Conservation (phyloP, 2,329 filamentous ascomycete genomes). For the Cytospora mali region DNA sequence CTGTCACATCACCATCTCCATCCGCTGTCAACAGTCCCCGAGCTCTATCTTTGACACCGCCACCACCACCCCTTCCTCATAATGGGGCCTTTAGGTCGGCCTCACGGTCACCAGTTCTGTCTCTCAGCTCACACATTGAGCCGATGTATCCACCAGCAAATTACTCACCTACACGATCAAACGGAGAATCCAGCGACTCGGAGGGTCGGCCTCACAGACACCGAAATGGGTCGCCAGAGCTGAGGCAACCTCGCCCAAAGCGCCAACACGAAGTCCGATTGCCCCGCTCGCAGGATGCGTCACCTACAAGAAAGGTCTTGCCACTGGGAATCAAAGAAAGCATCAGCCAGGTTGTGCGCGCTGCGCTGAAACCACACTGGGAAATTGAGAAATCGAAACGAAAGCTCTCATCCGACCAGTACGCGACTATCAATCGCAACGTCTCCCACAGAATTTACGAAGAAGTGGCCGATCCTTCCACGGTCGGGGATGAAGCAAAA, state of each 20-base stretch:
- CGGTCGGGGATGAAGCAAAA: constrained; percentile 66
- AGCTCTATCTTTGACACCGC: constrained; percentile 69
- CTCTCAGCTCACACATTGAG: constrained; percentile 71
- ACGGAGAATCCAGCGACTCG: constrained; percentile 51
- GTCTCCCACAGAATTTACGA: constrained; percentile 89
- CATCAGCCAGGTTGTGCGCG: constrained; percentile 85
- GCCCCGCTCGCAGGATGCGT: constrained; percentile 62
- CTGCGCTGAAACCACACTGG: constrained; percentile 81
- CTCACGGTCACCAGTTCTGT: constrained; percentile 60
- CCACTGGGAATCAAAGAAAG: constrained; percentile 84
- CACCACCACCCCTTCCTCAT: constrained; percentile 47
- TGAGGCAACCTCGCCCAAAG: constrained; percentile 56
- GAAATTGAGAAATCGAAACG: constrained; percentile 55
- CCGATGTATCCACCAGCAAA: constrained; percentile 75
- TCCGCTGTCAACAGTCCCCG: constrained; percentile 69
- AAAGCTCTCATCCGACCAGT: constrained; percentile 83
- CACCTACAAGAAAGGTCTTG: constrained; percentile 66
- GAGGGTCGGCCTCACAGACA: constrained; percentile 36
- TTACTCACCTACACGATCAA: constrained; percentile 63
- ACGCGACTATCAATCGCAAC: constrained; percentile 87
- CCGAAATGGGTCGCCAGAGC: constrained; percentile 44
- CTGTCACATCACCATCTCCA: constrained; percentile 62
- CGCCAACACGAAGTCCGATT: constrained; percentile 47
- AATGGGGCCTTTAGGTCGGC: constrained; percentile 60
- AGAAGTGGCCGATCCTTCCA: constrained; percentile 56